These are phyloP conservation scores for Triadica sebifera DNA, from an alignment of 345 rosid species.

Conservation along the genomic window DNA sequence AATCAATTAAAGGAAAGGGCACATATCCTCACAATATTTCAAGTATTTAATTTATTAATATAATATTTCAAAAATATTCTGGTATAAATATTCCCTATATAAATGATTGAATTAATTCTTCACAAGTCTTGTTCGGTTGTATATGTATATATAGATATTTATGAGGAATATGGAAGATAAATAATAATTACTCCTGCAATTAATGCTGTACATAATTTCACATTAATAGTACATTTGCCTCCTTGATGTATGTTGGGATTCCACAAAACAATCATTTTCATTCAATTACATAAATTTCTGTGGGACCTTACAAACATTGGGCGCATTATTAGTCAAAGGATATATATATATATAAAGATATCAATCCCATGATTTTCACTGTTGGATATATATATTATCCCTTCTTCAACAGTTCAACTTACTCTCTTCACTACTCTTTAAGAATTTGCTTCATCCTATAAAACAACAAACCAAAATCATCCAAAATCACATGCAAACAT, in stretches of 20 bases:
- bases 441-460: background rate
- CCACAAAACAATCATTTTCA: conserved; percentile 20
- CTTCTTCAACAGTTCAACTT: too few relatives aligned
- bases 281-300: background rate
- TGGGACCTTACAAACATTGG: background rate
- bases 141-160: too few relatives aligned
- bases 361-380: conserved; percentile 20
- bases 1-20: background rate
- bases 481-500: conserved; percentile 8
- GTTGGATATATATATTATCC: background rate
- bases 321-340: conserved; percentile 5
- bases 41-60: too few relatives aligned
- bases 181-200: too few relatives aligned
- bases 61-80: too few relatives aligned
- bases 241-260: background rate
- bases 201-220: background rate
- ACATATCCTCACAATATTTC: background rate
- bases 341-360: too few relatives aligned
- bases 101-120: too few relatives aligned
- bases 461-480: conserved; percentile 15
- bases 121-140: too few relatives aligned
- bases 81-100: too few relatives aligned
- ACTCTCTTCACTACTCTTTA: background rate
- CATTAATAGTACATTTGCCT: background rate
- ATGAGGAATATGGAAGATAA: too few relatives aligned